Base-by-base conservation (phyloP, 305 asterid species). In the Fraxinus nigra region DNA sequence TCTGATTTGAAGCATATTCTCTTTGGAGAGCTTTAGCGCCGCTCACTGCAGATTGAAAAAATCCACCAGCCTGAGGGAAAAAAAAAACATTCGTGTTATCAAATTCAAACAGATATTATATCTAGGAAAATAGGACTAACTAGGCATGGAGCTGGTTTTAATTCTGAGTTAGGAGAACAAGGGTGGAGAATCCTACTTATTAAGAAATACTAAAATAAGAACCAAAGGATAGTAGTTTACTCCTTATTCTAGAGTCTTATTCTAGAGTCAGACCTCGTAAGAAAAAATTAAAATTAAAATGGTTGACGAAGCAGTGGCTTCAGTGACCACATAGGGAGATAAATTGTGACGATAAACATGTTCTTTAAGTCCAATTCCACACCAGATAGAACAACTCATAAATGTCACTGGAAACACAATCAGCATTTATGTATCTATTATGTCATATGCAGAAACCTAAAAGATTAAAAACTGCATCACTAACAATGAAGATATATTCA, bases 11-110 rank as follows among this genome's bases (percentile, higher is more conserved):
- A 87, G 91, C 48, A 76, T 81, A 59, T 78, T 94, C 99, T 83
- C 92, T 87, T 54, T 91, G 99, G 40, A 77, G 93, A 78, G 94
- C 97, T 90, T 87, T 94, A 80, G 97, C 98, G 67, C 89, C 89
- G 90, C 97, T 93, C 83, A 85, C 85, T 40, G 98, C 93, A 79
- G 93, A 87, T 87, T 90, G 92, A 80, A 97, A 95, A 86, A 95
- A 91, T 75, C 90, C 98, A 26, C 95, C 98, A 89, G 97, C 97
- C 99, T 97, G 87, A 80, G 83, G 59, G 81, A 85, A 83, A 80
- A 28, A 20, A 77, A 77, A 5, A 77, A 32, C 40, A 30, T 33
- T 40, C 20, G 28, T 16, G 54, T 78, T 28, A 43, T 35, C 34
- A 75, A 28, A 80, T 65, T 18, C 75, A 67, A 37, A 51, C 72